Evolutionary conservation across 139 green algal species (phyloP), one percentile per base, ranked within the genome.

Genomic region (Micromonas commoda): DNA sequence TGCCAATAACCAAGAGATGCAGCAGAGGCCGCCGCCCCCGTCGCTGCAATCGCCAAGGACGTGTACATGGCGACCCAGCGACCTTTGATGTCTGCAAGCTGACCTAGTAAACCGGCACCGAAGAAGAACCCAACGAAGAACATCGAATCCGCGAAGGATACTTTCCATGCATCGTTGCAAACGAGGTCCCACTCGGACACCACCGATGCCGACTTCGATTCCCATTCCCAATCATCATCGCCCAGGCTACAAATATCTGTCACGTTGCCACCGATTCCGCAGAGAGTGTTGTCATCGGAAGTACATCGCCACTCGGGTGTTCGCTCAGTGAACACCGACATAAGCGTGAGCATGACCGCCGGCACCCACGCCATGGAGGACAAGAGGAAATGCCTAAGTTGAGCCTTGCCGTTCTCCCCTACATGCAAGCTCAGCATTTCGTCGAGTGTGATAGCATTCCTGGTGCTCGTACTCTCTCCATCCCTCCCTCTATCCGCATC

Each of bases 61-160:
- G 21, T 21, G 52, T 71, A 78, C 2, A 78, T 21, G 21, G 31
- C 57, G 4, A 63, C 29, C 23, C 34, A 0, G 33, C 37, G n/a
- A 51, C 73, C 73, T 31, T 65, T 37, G 28, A 2, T 33, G 31
- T 79, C 73, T 9, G 73, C 37, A 19, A 79, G 57, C 45, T 70
- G 63, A 4, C 73, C 73, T 28, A 79, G 37, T 3, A 79, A 5
- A 9, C 53, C 73, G 0, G 73, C 73, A 0, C 73, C 73, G 53
- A 79, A 71, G 37, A 79, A 60, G 38, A 79, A 79, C 32, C 73
- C 73, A 35, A 64, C 33, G 33, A 79, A 79, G 33, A 79, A 79
- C 31, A 70, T 70, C 0, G 73, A 79, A 29, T 71, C 38, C 23
- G 64, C 73, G 1, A 57, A 29, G n/a, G 61, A 45, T n/a, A 64